These are phyloP conservation scores for Leccinum variicolor DNA, from an alignment of 768 basidiomycete species.

Conservation along the genomic window DNA sequence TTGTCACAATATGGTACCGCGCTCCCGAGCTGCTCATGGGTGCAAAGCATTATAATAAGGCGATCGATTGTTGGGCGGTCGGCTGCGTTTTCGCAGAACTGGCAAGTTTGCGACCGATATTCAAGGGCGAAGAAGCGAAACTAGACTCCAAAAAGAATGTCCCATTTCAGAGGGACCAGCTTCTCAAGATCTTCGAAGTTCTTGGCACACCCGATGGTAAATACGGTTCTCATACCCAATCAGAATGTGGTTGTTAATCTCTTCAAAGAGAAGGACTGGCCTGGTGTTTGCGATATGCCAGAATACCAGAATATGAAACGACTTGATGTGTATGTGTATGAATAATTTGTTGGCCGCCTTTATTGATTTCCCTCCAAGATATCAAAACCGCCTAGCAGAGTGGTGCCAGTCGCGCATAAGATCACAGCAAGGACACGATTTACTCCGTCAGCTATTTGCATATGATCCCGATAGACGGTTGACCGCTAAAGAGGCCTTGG, in stretches of 20 bases:
- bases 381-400: conserved; percentile 56
- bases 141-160: conserved; percentile 95
- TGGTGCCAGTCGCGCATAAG: conserved; percentile 75
- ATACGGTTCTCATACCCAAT: not conserved
- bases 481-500: conserved; percentile 76
- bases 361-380: conserved; percentile 36
- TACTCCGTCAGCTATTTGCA: conserved; percentile 81
- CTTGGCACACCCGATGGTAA: conserved; percentile 84
- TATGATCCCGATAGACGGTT: conserved; percentile 90
- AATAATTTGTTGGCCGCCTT: not conserved
- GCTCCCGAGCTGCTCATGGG: conserved; percentile 95
- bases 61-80: conserved; percentile 96
- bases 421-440: conserved; percentile 66
- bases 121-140: conserved; percentile 99
- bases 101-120: conserved; percentile 90
- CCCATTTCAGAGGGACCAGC: conserved; percentile 94
- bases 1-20: conserved; percentile 99
- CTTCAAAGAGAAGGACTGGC: conserved; percentile 80
- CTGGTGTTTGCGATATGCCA: conserved; percentile 78
- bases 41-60: conserved; percentile 96
- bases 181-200: conserved; percentile 94
- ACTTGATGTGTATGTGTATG: conserved; percentile 59
- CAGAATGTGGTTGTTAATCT: not conserved
- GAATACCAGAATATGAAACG: conserved; percentile 83
- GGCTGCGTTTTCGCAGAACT: conserved; percentile 98